Conservation (phyloP, 345 rosid species). For the Lumnitzera racemosa region DNA sequence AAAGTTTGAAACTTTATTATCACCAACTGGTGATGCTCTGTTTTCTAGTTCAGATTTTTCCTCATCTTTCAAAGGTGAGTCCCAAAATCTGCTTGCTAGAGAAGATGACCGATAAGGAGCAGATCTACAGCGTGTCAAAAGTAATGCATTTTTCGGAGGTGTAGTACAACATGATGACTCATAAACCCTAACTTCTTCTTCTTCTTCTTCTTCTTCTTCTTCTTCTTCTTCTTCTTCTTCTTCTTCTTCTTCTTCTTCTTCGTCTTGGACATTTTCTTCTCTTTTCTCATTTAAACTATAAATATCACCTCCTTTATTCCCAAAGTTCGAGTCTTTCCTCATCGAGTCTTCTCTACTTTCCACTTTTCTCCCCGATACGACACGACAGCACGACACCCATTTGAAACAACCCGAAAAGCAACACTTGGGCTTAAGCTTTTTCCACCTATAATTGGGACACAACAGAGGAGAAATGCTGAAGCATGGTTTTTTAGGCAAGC, state of each 20-base stretch:
- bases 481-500: too few species aligned
- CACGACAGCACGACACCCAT: slow-evolving; percentile 23
- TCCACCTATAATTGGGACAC: too few species aligned
- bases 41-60: slow-evolving; percentile 13
- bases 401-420: slow-evolving; percentile 17
- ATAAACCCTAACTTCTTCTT: slow-evolving; percentile 15
- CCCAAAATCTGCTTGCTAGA: slow-evolving; percentile 75
- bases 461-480: too few species aligned
- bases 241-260: slow-evolving; percentile 15
- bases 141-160: slow-evolving; percentile 68
- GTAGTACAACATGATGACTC: slow-evolving; percentile 25
- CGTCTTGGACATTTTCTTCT: slow-evolving; percentile 14
- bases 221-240: slow-evolving; percentile 14
- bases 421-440: too few species aligned
- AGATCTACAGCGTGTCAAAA: slow-evolving; percentile 77
- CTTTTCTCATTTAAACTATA: slow-evolving; percentile 12
- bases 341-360: slow-evolving; percentile 15
- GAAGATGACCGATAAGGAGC: slow-evolving; percentile 84
- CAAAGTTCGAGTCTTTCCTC: too few species aligned
- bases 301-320: slow-evolving; percentile 4
- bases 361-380: slow-evolving; percentile 16
- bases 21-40: slow-evolving; percentile 10
- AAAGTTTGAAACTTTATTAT: background rate
- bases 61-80: slow-evolving; percentile 38
- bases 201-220: slow-evolving; percentile 17